Evolutionary conservation across 208 protist species (phyloP).

Genomic region (Acanthamoeba culbertsoni): DNA sequence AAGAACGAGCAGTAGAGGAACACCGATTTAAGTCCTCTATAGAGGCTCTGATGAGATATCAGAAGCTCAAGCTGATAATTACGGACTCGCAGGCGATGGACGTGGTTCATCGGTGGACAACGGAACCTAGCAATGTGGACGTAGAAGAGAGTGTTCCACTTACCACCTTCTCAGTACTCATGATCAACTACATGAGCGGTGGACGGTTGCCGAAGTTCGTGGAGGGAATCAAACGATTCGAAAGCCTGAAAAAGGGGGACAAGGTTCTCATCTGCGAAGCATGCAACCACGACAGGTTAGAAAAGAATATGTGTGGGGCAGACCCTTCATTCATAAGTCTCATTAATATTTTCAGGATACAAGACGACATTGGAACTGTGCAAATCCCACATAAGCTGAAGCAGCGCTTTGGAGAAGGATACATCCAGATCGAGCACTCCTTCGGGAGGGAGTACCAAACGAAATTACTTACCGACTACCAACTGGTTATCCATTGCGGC

Average conservation of each 20-base stretch:
- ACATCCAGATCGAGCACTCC: slow-evolving; percentile 68
- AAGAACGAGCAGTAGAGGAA: slow-evolving; percentile 34
- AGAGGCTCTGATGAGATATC: not conserved
- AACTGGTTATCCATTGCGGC: slow-evolving; percentile 76
- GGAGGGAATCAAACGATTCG: slow-evolving; percentile 69
- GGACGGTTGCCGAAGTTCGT: slow-evolving; percentile 67
- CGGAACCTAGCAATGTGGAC: not conserved
- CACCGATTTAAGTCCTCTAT: slow-evolving; percentile 57
- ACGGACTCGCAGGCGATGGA: slow-evolving; percentile 80
- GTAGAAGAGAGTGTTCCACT: slow-evolving; percentile 44
- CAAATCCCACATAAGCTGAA: slow-evolving; percentile 73
- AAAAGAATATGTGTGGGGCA: not conserved
- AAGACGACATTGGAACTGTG: slow-evolving; percentile 76
- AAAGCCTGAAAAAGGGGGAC: slow-evolving; percentile 66
- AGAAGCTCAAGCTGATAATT: slow-evolving; percentile 66
- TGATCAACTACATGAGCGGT: slow-evolving; percentile 76
- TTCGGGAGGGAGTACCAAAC: slow-evolving; percentile 74
- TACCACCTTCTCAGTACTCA: slow-evolving; percentile 77
- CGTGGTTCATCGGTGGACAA: slow-evolving; percentile 75
- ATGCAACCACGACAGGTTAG: slow-evolving; percentile 75
- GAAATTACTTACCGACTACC: slow-evolving; percentile 65
- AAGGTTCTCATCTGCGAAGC: slow-evolving; percentile 75
- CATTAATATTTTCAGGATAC: slow-evolving; percentile 6
- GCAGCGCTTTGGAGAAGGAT: slow-evolving; percentile 50
- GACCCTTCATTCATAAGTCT: not conserved